These are phyloP conservation scores for Tetrapisispora taiwanensis DNA, from an alignment of 805 yeast species.

Conservation along the genomic window DNA sequence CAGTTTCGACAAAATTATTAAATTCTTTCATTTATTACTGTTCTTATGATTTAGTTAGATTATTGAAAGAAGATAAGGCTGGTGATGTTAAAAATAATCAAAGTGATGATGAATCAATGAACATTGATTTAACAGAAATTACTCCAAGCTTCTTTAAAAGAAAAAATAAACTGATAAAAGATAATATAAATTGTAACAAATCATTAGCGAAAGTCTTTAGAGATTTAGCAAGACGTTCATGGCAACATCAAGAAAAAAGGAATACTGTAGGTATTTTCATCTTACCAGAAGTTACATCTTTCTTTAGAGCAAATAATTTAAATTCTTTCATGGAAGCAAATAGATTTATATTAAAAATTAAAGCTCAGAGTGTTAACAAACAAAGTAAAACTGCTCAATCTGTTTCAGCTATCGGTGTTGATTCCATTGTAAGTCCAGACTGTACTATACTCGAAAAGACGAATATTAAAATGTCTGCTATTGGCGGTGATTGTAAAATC, in stretches of 20 bases:
- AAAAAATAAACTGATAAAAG: conserved; percentile 17
- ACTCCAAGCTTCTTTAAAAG: conserved; percentile 26
- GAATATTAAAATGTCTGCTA: conserved; percentile 74
- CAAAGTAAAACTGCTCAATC: conserved; percentile 28
- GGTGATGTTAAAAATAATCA: conserved; percentile 3
- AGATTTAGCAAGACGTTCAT: conserved; percentile 82
- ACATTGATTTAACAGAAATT: conserved; percentile 14
- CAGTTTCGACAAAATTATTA: conserved; percentile 65
- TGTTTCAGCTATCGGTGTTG: conserved; percentile 73
- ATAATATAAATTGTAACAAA: conserved; percentile 30
- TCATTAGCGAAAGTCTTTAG: conserved; percentile 63
- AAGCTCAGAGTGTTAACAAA: conserved; percentile 37
- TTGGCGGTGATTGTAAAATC: conserved; percentile 63
- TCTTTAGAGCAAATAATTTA: conserved; percentile 69
- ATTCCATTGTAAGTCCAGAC: conserved; percentile 63
- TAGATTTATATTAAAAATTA: conserved; percentile 58
- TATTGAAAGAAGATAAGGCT: conserved; percentile 29
- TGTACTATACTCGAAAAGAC: conserved; percentile 73
- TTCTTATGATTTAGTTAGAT: conserved; percentile 40
- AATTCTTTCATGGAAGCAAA: conserved; percentile 86
- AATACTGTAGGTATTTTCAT: conserved; percentile 62
- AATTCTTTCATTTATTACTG: conserved; percentile 67
- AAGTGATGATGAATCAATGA: not conserved
- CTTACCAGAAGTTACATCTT: conserved; percentile 52
- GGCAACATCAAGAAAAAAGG: conserved; percentile 59